Evolutionary conservation across 2,329 filamentous ascomycete genomes (phyloP).

Genomic region (Zelopaecilomyces penicillatus): DNA sequence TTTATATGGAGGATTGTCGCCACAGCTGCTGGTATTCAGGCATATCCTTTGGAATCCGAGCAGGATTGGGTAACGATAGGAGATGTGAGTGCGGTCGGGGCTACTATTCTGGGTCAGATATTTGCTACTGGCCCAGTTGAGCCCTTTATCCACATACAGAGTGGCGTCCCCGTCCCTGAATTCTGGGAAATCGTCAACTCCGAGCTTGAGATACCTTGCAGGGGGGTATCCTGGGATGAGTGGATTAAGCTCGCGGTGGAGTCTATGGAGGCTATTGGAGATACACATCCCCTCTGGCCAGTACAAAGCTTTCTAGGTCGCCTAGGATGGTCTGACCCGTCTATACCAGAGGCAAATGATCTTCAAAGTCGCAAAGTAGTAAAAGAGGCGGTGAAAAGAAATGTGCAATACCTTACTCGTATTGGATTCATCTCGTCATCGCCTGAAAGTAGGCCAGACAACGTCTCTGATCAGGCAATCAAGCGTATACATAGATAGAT

Average conservation of each 20-base stretch:
- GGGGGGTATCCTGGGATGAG: constrained; percentile 7
- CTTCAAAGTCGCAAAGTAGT: neutral
- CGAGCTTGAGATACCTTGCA: constrained; percentile 8
- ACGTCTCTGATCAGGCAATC: no score
- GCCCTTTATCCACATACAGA: constrained; percentile 9
- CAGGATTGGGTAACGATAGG: constrained; percentile 11
- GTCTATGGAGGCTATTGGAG: constrained; percentile 7
- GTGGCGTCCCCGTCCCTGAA: constrained; percentile 11
- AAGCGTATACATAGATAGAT: no score
- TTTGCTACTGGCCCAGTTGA: neutral
- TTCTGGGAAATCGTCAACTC: constrained; percentile 15
- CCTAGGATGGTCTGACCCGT: neutral
- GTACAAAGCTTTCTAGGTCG: constrained; percentile 15
- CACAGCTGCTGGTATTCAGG: constrained; percentile 8
- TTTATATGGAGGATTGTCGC: constrained; percentile 15
- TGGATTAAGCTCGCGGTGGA: constrained; percentile 9
- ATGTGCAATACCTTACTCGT: constrained; percentile 1
- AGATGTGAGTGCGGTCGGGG: constrained; percentile 12
- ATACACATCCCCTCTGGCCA: constrained; percentile 16
- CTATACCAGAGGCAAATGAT: neutral
- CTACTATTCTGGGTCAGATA: constrained; percentile 8
- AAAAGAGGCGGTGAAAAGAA: neutral
- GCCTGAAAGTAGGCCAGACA: no score
- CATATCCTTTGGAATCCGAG: constrained; percentile 4
- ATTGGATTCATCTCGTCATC: constrained; percentile 4